These are phyloP conservation scores for Meripilus lineatus DNA, from an alignment of 1,284 basidiomycete genomes.

Conservation along the genomic window DNA sequence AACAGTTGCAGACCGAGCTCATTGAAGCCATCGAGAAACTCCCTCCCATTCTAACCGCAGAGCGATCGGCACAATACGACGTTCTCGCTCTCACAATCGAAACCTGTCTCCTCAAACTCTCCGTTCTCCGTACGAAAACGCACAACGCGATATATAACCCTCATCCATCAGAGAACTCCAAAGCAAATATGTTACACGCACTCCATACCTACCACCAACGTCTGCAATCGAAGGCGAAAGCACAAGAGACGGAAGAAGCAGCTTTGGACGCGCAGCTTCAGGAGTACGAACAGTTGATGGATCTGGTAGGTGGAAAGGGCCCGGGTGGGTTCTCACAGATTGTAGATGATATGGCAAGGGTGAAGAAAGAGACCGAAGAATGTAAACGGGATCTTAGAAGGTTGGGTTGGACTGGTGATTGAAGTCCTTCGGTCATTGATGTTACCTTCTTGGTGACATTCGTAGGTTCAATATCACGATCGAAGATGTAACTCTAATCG, in stretches of 20 bases:
- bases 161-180: constrained; percentile 16
- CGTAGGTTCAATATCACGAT: too few relatives aligned
- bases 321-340: constrained; percentile 40
- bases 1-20: constrained; percentile 28
- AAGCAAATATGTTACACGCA: constrained; percentile 28
- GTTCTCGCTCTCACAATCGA: constrained; percentile 41
- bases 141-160: constrained; percentile 36
- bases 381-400: constrained; percentile 42
- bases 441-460: background rate
- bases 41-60: constrained; percentile 23
- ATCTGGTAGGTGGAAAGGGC: constrained; percentile 34
- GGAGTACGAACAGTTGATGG: constrained; percentile 38
- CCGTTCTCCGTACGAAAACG: constrained; percentile 36
- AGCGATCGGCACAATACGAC: constrained; percentile 29
- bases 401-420: constrained; percentile 46
- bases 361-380: constrained; percentile 44
- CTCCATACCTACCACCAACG: constrained; percentile 30
- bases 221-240: constrained; percentile 31
- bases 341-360: constrained; percentile 43
- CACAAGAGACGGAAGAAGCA: constrained; percentile 33
- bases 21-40: constrained; percentile 23
- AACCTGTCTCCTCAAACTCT: constrained; percentile 41
- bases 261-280: constrained; percentile 35
- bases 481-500: too few relatives aligned
- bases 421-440: constrained; percentile 8